These are phyloP conservation scores for Celoporthe dispersa DNA, from an alignment of 2,329 filamentous ascomycete species.

Conservation along the genomic window DNA sequence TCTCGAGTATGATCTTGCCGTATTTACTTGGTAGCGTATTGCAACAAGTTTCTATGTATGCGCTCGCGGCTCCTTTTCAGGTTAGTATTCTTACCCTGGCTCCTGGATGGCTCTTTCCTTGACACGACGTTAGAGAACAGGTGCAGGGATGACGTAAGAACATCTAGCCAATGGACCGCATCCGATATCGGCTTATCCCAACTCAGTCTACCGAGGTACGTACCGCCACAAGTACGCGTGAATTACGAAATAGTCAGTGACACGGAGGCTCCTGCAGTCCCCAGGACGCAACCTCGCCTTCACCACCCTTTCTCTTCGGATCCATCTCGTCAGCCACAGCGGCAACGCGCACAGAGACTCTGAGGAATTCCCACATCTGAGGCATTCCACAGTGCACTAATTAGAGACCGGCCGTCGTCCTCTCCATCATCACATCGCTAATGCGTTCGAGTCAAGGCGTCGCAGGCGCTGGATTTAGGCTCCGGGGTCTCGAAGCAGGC, in stretches of 20 bases:
- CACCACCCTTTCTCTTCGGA: neutral
- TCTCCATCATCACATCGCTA: neutral
- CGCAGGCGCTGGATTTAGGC: neutral
- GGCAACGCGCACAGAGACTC: neutral
- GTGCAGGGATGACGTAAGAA: conserved; percentile 25
- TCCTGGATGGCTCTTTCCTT: neutral
- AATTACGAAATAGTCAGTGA: neutral
- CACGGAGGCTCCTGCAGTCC: neutral
- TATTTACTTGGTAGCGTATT: neutral
- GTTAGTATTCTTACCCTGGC: neutral
- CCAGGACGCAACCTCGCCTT: neutral
- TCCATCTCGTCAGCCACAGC: neutral
- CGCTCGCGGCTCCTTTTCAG: too few species aligned
- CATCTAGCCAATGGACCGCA: neutral
- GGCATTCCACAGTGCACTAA: too few species aligned
- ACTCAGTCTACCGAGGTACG: neutral
- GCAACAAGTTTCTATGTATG: too few species aligned
- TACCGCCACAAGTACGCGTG: neutral
- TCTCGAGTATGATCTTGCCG: neutral
- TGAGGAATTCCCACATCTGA: neutral
- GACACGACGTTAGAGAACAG: conserved; percentile 8
- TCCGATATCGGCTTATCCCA: conserved; percentile 26
- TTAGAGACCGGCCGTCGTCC: too few species aligned
- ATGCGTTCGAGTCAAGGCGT: neutral
- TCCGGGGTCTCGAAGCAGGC: neutral